phyloP scores from a whole-genome alignment of 257 asterid genomes.

The Capsicum pubescens region DNA sequence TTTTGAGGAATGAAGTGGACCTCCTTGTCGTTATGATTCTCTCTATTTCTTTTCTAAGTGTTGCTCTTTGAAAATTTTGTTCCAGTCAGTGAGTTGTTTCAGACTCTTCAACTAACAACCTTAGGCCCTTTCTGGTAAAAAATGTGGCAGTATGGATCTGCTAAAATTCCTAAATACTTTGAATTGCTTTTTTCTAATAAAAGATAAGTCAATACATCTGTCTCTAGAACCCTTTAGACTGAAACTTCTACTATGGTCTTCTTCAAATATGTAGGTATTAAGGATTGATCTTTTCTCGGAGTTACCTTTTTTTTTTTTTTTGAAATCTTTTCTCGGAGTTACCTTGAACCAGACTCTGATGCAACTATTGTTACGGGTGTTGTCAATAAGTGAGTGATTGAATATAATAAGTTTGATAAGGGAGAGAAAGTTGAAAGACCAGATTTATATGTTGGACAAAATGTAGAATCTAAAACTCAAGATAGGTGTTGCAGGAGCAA shows the following conservation, averaged over 20 bases:
- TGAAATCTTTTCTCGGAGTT: background rate
- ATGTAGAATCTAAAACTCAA: background rate
- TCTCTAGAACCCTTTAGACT: background rate
- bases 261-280: background rate
- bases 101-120: background rate
- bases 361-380: background rate
- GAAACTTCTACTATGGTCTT: background rate
- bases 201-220: background rate
- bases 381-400: background rate
- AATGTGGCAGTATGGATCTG: background rate
- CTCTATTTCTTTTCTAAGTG: slow-evolving; percentile 13
- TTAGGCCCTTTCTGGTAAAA: slow-evolving; percentile 2
- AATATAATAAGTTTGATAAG: background rate
- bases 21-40: background rate
- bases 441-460: background rate
- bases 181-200: background rate
- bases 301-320: background rate
- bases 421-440: background rate
- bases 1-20: slow-evolving; percentile 3
- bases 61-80: background rate
- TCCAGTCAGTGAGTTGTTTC: background rate
- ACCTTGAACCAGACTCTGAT: background rate
- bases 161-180: background rate
- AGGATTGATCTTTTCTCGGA: background rate
- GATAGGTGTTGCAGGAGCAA: slow-evolving; percentile 5